phyloP scores from a whole-genome alignment of 768 basidiomycete genomes.

The Rhodotorula toruloides region DNA sequence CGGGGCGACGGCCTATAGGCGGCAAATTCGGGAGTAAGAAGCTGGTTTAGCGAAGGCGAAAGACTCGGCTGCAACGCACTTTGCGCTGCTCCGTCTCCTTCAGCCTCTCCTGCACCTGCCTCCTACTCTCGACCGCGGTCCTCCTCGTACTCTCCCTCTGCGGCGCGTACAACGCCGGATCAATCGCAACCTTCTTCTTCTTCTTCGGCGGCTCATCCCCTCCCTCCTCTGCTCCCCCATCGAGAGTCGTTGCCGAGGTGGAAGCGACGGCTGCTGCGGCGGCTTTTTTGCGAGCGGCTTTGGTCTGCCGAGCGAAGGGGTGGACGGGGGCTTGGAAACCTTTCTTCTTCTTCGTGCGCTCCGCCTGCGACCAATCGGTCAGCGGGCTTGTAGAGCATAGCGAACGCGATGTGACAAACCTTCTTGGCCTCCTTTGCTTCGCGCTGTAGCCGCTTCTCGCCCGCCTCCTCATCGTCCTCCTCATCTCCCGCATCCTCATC shows the following conservation, averaged over 20 bases:
- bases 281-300: constrained; percentile 18
- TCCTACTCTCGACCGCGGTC: constrained; percentile 24
- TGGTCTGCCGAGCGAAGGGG: constrained; percentile 35
- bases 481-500: constrained; percentile 57
- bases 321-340: constrained; percentile 31
- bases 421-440: constrained; percentile 35
- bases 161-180: constrained; percentile 7
- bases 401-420: constrained; percentile 23
- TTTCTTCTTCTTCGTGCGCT: constrained; percentile 29
- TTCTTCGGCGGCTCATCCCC: constrained; percentile 17
- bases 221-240: constrained; percentile 8
- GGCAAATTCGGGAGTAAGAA: not conserved
- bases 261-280: constrained; percentile 24
- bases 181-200: constrained; percentile 10
- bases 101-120: constrained; percentile 47
- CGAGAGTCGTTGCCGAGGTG: constrained; percentile 30
- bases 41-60: not conserved
- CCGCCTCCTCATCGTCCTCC: constrained; percentile 55
- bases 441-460: constrained; percentile 49
- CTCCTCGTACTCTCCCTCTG: constrained; percentile 32
- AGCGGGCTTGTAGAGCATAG: too few species aligned
- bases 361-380: constrained; percentile 8
- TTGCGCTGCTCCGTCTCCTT: constrained; percentile 18
- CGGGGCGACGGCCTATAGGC: not conserved
- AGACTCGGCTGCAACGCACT: not conserved